Evolutionary conservation across 202 grass and related monocot genomes (phyloP).

Genomic region (Carex sylvatica): DNA sequence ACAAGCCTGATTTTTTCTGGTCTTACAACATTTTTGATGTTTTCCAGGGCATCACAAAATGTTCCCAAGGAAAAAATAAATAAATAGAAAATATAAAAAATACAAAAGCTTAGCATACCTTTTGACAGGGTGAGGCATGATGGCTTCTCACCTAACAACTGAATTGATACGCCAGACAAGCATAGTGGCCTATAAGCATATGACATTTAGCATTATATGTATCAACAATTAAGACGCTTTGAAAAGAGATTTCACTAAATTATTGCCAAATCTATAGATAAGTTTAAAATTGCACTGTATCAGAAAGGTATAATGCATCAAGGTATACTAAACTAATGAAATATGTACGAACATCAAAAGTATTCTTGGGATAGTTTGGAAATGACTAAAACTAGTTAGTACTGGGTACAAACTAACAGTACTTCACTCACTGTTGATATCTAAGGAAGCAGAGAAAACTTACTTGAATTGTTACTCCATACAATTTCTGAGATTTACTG

Average conservation of each 20-base stretch:
- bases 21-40: background rate
- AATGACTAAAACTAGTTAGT: background rate
- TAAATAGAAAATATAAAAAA: background rate
- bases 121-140: background rate
- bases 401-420: background rate
- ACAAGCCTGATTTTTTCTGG: background rate
- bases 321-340: background rate
- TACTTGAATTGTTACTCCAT: background rate
- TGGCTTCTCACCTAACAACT: background rate
- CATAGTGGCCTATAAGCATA: background rate
- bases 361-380: background rate
- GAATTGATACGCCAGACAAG: background rate
- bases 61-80: background rate
- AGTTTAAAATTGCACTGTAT: background rate
- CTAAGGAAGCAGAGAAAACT: background rate
- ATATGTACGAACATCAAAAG: background rate
- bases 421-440: conserved; percentile 1
- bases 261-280: conserved; percentile 7
- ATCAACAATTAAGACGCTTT: background rate
- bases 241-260: background rate
- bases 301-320: background rate
- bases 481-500: conserved; percentile 13
- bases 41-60: background rate
- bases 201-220: background rate
- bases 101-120: background rate